Evolutionary conservation across 1,139 yeast species (phyloP), one percentile per base, ranked within the genome.

Genomic region (Yamadazyma blattariae): DNA sequence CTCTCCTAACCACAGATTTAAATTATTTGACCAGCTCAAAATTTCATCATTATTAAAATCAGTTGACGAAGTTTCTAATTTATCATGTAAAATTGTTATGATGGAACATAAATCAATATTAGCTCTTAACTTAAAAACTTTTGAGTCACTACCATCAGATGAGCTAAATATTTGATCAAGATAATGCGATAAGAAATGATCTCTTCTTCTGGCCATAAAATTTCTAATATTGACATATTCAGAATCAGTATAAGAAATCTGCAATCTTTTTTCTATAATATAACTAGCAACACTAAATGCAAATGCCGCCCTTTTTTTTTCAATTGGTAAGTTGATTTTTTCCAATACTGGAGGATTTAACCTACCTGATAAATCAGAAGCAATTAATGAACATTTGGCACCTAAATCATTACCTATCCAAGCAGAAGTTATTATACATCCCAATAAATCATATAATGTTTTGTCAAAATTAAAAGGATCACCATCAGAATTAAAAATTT

Each of bases 321-420:
- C 25, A 2, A 19, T 18, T 18, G 25, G 30, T 5, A 38, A 20
- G 24, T 38, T 25, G 15, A 37, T 24, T 15, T 15, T 26, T 3
- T 38, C 39, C 7, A 38, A 20, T 4, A 30, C 27, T 18, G 32
- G 39, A 10, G 41, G 41, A 30, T 32, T 38, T 20, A 38, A 30
- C 22, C 41, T 24, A 7, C 41, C 39, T 11, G 41, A 39, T 17
- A 38, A 27, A 33, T 38, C 41, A 36, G 39, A 33, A 11, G 37
- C 39, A 20, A 38, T 38, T 8, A 38, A 21, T 18, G 35, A 34
- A 33, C 41, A 38, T 28, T 36, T 29, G 2, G 34, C 39, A 7
- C 41, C 41, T 12, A 36, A 19, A 12, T 36, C 37, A 30, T 38
- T 36, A 7, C 41, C 39, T 11, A 38, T 17, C 41, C 41, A 38